Conservation (phyloP, 2,329 filamentous ascomycete genomes). For the Fusarium sp. region DNA sequence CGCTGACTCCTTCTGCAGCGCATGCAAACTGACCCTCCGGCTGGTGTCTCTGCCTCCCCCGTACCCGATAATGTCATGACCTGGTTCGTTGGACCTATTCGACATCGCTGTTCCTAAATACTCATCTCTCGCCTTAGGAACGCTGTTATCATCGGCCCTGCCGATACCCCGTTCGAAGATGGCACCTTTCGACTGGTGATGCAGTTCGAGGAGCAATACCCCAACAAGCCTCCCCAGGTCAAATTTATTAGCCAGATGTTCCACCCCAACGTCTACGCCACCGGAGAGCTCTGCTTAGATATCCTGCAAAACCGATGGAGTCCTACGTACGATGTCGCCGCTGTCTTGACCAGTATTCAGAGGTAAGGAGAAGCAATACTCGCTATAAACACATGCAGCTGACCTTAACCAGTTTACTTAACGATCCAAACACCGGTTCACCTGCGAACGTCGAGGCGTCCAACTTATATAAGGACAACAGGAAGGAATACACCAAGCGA, state of each 20-base stretch:
- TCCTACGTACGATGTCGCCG: constrained; percentile 97
- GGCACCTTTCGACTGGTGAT: constrained; percentile 97
- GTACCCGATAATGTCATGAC: constrained; percentile 98
- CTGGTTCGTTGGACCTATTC: constrained; percentile 69
- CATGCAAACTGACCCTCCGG: constrained; percentile 99
- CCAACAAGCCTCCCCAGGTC: constrained; percentile 96
- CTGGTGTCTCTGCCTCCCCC: constrained; percentile 94
- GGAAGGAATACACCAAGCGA: constrained; percentile 94
- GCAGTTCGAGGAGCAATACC: constrained; percentile 99
- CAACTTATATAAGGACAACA: constrained; percentile 98
- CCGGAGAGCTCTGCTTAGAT: constrained; percentile 94
- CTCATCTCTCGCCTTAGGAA: constrained; percentile 72
- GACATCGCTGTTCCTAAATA: constrained; percentile 9
- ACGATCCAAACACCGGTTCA: constrained; percentile 98
- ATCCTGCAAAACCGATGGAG: constrained; percentile 99
- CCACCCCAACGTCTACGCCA: constrained; percentile 98
- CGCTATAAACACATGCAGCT: constrained; percentile 33
- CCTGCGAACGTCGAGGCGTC: constrained; percentile 98
- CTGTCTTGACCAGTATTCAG: constrained; percentile 96
- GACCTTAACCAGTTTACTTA: constrained; percentile 75
- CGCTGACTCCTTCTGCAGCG: constrained; percentile 66
- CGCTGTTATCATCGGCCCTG: constrained; percentile 95
- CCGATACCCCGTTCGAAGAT: constrained; percentile 97
- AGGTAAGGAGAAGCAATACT: constrained; percentile 66
- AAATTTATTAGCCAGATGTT: constrained; percentile 99